These are phyloP conservation scores for Grosmannia huntii DNA, from an alignment of 2,329 filamentous ascomycete species.

Conservation along the genomic window DNA sequence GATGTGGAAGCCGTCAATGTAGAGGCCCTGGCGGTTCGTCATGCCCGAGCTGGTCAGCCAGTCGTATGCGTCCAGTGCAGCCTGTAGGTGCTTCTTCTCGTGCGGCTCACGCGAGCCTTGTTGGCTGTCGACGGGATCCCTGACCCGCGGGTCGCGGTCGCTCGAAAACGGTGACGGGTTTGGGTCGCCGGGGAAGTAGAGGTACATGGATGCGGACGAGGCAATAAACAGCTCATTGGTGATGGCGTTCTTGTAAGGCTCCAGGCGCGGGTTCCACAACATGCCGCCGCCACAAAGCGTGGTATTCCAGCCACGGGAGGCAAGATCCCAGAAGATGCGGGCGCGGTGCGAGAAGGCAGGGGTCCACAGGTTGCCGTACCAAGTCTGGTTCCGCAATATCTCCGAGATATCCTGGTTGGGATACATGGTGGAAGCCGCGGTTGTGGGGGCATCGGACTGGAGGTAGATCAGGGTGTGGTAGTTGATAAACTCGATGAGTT, in stretches of 20 bases:
- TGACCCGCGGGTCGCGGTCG: conserved; percentile 4
- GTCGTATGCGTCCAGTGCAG: conserved; percentile 63
- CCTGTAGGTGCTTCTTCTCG: conserved; percentile 54
- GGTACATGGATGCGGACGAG: conserved; percentile 78
- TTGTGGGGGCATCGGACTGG: conserved; percentile 4
- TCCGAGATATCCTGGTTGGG: conserved; percentile 11
- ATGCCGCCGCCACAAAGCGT: conserved; percentile 75
- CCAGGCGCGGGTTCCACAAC: conserved; percentile 58
- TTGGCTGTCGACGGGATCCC: conserved; percentile 2
- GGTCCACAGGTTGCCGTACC: conserved; percentile 68
- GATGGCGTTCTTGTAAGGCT: conserved; percentile 91
- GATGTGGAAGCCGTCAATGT: conserved; percentile 83
- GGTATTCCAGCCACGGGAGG: conserved; percentile 68
- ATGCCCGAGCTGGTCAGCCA: conserved; percentile 76
- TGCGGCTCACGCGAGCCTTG: conserved; percentile 15
- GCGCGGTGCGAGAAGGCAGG: conserved; percentile 71
- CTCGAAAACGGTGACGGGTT: conserved; percentile 55
- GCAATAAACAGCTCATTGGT: conserved; percentile 86
- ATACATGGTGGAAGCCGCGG: not conserved
- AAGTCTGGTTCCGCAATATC: conserved; percentile 34
- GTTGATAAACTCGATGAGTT: conserved; percentile 63
- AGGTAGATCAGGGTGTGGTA: conserved; percentile 56
- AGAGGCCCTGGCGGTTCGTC: conserved; percentile 63
- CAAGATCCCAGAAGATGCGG: conserved; percentile 74
- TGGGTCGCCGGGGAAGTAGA: conserved; percentile 70